These are phyloP conservation scores for Paracoccidioides brasiliensis DNA, from an alignment of 2,329 filamentous ascomycete genomes.

Conservation along the genomic window DNA sequence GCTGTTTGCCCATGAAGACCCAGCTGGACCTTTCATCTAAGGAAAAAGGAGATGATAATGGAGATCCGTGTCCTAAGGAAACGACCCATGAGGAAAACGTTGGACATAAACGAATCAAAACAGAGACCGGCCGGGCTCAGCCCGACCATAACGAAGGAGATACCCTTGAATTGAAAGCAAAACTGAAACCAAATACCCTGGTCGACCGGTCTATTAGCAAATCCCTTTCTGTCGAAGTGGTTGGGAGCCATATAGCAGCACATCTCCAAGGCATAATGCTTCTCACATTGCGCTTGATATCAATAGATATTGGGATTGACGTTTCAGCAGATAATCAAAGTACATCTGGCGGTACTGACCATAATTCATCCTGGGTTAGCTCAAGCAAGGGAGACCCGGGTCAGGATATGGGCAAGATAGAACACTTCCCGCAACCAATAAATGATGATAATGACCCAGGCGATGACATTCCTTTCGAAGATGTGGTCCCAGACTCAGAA, in stretches of 20 bases:
- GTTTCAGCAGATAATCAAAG: background rate
- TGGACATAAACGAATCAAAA: background rate
- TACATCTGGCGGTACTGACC: background rate
- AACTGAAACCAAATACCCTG: background rate
- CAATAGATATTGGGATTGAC: background rate
- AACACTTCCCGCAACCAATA: background rate
- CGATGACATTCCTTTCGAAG: background rate
- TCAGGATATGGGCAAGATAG: background rate
- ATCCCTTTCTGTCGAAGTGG: background rate
- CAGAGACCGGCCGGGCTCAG: background rate
- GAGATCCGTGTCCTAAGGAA: background rate
- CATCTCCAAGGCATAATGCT: background rate
- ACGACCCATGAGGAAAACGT: background rate
- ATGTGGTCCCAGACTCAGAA: background rate
- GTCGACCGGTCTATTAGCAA: background rate
- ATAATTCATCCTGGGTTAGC: background rate
- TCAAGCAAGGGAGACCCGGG: background rate
- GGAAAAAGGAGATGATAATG: background rate
- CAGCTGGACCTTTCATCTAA: background rate
- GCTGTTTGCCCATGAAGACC: background rate
- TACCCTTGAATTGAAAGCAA: background rate
- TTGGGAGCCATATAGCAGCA: background rate
- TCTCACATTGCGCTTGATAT: background rate
- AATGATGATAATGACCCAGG: background rate
- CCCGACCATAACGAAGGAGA: background rate